These are phyloP conservation scores for Beauveria australis DNA, from an alignment of 2,329 filamentous ascomycete genomes.

Conservation along the genomic window DNA sequence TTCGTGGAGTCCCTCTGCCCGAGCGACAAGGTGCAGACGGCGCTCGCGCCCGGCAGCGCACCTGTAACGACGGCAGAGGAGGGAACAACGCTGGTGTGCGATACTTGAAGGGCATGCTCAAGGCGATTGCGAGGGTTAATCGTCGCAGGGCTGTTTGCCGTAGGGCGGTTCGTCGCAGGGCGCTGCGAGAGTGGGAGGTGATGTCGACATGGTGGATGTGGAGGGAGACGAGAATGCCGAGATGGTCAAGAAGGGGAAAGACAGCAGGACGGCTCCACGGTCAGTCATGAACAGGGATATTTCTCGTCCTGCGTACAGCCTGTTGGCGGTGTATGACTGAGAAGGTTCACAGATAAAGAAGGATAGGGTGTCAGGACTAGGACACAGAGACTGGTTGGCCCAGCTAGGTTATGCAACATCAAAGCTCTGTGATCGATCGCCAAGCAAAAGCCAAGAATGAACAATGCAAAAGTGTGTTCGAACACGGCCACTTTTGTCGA, in stretches of 20 bases:
- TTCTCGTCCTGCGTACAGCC: constrained; percentile 44
- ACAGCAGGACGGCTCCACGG: constrained; percentile 31
- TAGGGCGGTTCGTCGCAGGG: too few relatives aligned
- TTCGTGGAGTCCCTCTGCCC: constrained; percentile 18
- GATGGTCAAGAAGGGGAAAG: constrained; percentile 14
- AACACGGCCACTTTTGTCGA: too few relatives aligned
- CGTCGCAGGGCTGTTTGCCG: constrained; percentile 22
- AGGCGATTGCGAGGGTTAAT: constrained; percentile 43
- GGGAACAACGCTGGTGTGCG: constrained; percentile 43
- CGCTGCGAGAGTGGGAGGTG: constrained; percentile 23
- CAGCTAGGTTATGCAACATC: background rate
- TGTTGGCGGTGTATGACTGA: constrained; percentile 36
- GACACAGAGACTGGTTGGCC: too few relatives aligned
- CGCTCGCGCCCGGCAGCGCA: constrained; percentile 18
- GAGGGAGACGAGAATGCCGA: constrained; percentile 16
- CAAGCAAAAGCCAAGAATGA: background rate
- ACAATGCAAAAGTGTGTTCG: background rate
- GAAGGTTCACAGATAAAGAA: too few relatives aligned
- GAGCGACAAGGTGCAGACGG: background rate
- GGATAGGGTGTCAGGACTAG: too few relatives aligned
- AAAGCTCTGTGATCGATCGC: background rate
- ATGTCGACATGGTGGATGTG: constrained; percentile 28
- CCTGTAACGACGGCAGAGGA: constrained; percentile 36
- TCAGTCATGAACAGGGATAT: constrained; percentile 41
- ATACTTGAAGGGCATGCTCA: constrained; percentile 49